Evolutionary conservation across 176 grass and related monocot species (phyloP), one percentile per base, ranked within the genome.

Genomic region (Lolium rigidum): DNA sequence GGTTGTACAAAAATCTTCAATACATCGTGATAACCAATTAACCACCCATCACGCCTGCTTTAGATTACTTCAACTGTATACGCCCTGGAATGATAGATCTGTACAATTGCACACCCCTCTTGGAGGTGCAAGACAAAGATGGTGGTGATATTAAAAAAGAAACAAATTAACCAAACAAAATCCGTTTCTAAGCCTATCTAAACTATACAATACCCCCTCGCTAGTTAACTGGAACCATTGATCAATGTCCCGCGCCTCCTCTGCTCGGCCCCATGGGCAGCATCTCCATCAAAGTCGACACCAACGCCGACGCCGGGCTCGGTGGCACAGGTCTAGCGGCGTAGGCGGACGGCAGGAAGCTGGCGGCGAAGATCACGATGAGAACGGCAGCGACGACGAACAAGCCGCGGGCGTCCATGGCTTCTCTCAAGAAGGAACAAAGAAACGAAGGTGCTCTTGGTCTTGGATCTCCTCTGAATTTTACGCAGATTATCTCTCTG

Each of bases 171-270:
- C 6, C 0, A 55, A 55, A 26, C 1, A 18, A 38, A 74, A 76
- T 10, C 2, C 12, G 5, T 51, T 28, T 10, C 22, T 9, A 18
- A 35, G 16, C 24, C 24, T 76, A 7, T 11, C 49, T 76, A 76
- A 31, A 6, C 25, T 52, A 17, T 35, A 18, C 18, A 76, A 76
- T 58, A 12, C 9, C 0, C 46, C 8, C 20, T 9, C 5, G 63
- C 26, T 16, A 51, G 52, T 31, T 35, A 20, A 55, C 18, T 22
- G 4, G 3, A 51, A 8, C 13, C 31, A 13, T 24, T 15, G 70
- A 74, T 90, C 85, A 91, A 85, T 91, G 89, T 2, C 89, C 89
- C 0, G 58, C 89, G 49, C 89, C 89, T 52, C 89, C 76, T 1
- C 18, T 41, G 69, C 89, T 91, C 0, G 46, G 46, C 8, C 46